Conservation (phyloP, 108 stramenopile genomes). For the Stephanodiscus minutulus region DNA sequence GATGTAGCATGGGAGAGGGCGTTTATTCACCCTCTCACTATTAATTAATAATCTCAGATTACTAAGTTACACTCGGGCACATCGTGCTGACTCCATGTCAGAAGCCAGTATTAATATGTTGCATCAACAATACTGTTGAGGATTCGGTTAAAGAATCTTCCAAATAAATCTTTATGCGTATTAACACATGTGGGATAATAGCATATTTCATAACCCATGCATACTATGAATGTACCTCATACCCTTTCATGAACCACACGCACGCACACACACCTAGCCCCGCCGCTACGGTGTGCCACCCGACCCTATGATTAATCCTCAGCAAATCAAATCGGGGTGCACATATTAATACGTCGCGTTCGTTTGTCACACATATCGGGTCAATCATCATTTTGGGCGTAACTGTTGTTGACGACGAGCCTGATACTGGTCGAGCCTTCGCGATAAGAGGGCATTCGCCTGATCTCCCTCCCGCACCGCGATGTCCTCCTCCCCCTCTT, state of each 20-base stretch:
- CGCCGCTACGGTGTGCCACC: neutral
- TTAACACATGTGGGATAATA: too few species aligned
- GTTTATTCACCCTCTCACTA: too few species aligned
- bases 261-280: neutral
- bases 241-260: neutral
- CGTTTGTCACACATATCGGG: neutral
- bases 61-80: too few species aligned
- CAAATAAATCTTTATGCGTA: too few species aligned
- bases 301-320: neutral
- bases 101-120: too few species aligned
- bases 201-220: too few species aligned
- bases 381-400: too few species aligned
- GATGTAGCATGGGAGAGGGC: too few species aligned
- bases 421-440: slow-evolving; percentile 29
- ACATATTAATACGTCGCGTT: neutral
- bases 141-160: too few species aligned
- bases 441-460: slow-evolving; percentile 33
- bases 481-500: slow-evolving; percentile 27
- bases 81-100: too few species aligned
- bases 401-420: neutral
- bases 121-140: too few species aligned
- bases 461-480: slow-evolving; percentile 41
- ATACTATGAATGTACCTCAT: neutral
- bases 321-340: neutral
- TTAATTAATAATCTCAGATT: too few species aligned